Evolutionary conservation across 202 grass and related monocot genomes (phyloP).

Genomic region (Sporobolus alterniflorus): DNA sequence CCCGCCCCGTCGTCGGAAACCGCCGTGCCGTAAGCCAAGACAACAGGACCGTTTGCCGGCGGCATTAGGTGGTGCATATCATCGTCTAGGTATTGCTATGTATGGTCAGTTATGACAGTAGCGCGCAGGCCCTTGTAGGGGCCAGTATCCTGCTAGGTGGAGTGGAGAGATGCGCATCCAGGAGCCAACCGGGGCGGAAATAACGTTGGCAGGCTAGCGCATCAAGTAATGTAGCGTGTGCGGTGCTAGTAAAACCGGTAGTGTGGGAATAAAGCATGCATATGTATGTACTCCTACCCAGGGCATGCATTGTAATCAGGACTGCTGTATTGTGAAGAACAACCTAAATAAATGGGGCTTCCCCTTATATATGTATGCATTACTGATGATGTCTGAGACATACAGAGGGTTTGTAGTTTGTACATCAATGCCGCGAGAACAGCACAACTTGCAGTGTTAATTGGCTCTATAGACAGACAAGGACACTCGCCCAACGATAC

Average conservation of each 20-base stretch:
- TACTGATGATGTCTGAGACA: slow-evolving; percentile 25
- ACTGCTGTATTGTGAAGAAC: slow-evolving; percentile 11
- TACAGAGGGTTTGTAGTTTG: not conserved
- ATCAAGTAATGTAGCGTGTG: slow-evolving; percentile 9
- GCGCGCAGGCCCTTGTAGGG: slow-evolving; percentile 32
- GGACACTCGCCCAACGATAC: not conserved
- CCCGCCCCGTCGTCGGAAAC: not conserved
- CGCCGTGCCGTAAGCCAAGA: slow-evolving; percentile 19
- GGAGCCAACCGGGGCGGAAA: slow-evolving; percentile 29
- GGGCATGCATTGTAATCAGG: slow-evolving; percentile 16
- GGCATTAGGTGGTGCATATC: slow-evolving; percentile 12
- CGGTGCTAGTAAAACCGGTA: slow-evolving; percentile 1
- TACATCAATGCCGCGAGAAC: slow-evolving; percentile 13
- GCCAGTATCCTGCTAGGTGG: slow-evolving; percentile 17
- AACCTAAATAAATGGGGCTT: slow-evolving; percentile 11
- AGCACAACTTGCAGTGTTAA: not conserved
- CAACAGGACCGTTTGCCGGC: too few relatives aligned
- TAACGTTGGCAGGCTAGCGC: slow-evolving; percentile 36
- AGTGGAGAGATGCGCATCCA: slow-evolving; percentile 35
- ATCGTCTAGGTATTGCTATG: slow-evolving; percentile 2
- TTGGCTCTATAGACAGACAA: slow-evolving; percentile 44
- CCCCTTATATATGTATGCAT: slow-evolving; percentile 14
- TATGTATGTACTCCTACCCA: not conserved
- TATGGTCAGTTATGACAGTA: slow-evolving; percentile 7
- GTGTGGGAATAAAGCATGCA: slow-evolving; percentile 48